Evolutionary conservation across 225 moss, liverwort and hornwort species (phyloP).

Genomic region (Anthoceros angustus): DNA sequence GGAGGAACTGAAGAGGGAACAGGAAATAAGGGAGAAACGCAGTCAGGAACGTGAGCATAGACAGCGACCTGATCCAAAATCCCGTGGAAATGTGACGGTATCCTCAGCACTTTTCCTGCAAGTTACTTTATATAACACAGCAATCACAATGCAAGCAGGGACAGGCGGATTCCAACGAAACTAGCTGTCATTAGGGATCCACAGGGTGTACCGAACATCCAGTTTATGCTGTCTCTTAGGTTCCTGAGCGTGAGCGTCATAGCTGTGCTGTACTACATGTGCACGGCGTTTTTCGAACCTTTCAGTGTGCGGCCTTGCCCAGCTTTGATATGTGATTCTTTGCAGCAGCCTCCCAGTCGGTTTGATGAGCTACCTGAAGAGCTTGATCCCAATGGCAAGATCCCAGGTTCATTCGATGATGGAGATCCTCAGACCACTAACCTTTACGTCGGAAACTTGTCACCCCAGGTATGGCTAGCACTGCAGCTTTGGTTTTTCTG

Average conservation of each 20-base stretch:
- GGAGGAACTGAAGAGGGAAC: slow-evolving; percentile 98
- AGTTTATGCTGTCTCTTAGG: neutral
- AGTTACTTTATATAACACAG: neutral
- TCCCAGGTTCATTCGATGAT: slow-evolving; percentile 92
- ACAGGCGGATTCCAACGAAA: neutral
- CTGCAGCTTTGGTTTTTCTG: neutral
- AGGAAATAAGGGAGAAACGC: slow-evolving; percentile 91
- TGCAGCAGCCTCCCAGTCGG: slow-evolving; percentile 39
- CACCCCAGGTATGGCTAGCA: slow-evolving; percentile 60
- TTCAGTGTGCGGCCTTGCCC: neutral
- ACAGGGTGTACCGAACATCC: neutral
- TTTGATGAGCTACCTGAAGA: slow-evolving; percentile 79
- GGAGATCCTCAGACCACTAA: slow-evolving; percentile 99
- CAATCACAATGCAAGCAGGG: neutral
- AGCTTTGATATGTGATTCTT: slow-evolving; percentile 4
- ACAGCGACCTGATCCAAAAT: slow-evolving; percentile 54
- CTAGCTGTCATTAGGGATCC: neutral
- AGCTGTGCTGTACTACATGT: slow-evolving; percentile 13
- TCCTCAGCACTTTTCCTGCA: neutral
- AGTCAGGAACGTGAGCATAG: slow-evolving; percentile 81
- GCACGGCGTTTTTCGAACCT: neutral
- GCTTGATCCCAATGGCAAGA: slow-evolving; percentile 67
- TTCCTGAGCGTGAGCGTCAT: neutral
- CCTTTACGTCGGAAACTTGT: slow-evolving; percentile 89
- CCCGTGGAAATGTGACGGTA: slow-evolving; percentile 45